Evolutionary conservation across 768 basidiomycete species (phyloP).

Genomic region (Lactarius tabidus): DNA sequence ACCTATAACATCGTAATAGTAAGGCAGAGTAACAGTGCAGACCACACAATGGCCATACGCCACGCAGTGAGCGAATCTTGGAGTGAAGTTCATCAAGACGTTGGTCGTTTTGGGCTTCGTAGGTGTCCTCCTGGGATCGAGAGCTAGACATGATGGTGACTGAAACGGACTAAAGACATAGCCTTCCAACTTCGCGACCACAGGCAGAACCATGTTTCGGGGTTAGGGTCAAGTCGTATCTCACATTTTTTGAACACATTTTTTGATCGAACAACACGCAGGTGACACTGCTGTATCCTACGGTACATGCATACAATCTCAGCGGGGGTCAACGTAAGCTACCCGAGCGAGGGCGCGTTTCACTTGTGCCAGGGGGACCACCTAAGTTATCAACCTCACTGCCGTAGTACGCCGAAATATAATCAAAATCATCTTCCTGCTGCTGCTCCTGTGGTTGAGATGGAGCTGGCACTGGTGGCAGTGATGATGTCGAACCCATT

Average conservation of each 20-base stretch:
- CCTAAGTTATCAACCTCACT: slow-evolving; percentile 7
- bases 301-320: background rate
- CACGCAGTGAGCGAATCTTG: slow-evolving; percentile 75
- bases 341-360: slow-evolving; percentile 1
- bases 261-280: background rate
- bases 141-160: slow-evolving; percentile 23
- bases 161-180: background rate
- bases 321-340: slow-evolving; percentile 14
- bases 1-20: slow-evolving; percentile 42
- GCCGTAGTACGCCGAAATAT: slow-evolving; percentile 49
- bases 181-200: background rate
- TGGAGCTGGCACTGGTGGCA: slow-evolving; percentile 10
- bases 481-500: slow-evolving; percentile 7
- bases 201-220: background rate
- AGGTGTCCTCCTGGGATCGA: slow-evolving; percentile 55
- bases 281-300: background rate
- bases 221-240: slow-evolving; percentile 14
- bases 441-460: slow-evolving; percentile 14
- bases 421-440: slow-evolving; percentile 51
- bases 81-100: slow-evolving; percentile 79
- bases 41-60: slow-evolving; percentile 43
- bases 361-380: background rate
- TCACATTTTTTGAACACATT: background rate
- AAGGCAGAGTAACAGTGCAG: background rate
- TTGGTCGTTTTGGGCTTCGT: slow-evolving; percentile 84